Evolutionary conservation across 768 basidiomycete species (phyloP).

Genomic region (Dentipellis sp.): DNA sequence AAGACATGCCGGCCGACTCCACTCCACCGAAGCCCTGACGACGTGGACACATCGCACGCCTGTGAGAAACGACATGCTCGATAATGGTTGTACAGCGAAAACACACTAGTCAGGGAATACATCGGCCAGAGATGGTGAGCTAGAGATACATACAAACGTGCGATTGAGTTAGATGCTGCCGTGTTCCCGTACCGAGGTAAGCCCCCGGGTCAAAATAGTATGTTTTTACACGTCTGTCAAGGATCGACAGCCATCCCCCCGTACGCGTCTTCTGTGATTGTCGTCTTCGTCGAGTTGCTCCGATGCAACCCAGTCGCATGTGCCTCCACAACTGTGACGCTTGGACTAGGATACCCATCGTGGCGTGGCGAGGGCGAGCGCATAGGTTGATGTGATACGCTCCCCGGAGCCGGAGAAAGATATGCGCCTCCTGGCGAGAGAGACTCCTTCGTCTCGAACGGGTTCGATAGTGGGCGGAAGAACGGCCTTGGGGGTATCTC

Average conservation of each 20-base stretch:
- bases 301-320: too few species aligned
- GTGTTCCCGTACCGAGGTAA: background rate
- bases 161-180: background rate
- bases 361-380: background rate
- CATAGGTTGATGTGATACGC: background rate
- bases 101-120: background rate
- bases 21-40: background rate
- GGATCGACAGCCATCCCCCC: background rate
- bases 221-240: background rate
- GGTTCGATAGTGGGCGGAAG: background rate
- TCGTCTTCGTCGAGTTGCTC: background rate
- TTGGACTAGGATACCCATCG: background rate
- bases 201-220: background rate
- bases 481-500: background rate
- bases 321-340: too few species aligned
- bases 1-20: conserved; percentile 14
- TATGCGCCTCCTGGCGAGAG: background rate
- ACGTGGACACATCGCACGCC: background rate
- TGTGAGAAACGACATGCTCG: background rate
- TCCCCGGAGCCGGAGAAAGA: background rate
- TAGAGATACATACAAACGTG: background rate
- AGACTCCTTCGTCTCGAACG: background rate
- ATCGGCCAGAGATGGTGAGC: background rate
- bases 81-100: background rate
- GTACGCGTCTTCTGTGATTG: conserved; percentile 5